These are phyloP conservation scores for Lactarius sanguifluus DNA, from an alignment of 768 basidiomycete genomes.

Conservation along the genomic window DNA sequence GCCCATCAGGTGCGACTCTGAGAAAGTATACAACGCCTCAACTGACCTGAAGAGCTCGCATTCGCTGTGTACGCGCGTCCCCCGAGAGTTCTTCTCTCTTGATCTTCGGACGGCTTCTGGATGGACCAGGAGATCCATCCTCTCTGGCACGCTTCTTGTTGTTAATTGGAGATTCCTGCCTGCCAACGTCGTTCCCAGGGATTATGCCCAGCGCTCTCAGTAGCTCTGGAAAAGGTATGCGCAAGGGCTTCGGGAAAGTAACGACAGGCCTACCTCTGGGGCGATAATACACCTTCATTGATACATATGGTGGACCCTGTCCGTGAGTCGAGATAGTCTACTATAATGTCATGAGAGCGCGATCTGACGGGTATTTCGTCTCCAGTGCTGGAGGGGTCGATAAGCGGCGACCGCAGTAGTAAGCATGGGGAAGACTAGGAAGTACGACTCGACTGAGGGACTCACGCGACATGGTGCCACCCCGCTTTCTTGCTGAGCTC, in stretches of 20 bases:
- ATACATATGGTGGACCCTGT: background rate
- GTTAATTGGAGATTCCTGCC: background rate
- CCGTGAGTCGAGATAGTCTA: background rate
- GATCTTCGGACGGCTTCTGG: background rate
- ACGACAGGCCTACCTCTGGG: background rate
- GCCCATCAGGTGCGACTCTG: background rate
- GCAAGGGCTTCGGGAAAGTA: background rate
- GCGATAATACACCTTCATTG: slow-evolving; percentile 10
- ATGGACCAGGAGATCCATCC: slow-evolving; percentile 9
- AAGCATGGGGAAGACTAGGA: background rate
- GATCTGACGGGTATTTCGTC: background rate
- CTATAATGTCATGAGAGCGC: background rate
- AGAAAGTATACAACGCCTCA: no score
- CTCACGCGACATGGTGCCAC: slow-evolving; percentile 13
- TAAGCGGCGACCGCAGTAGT: background rate
- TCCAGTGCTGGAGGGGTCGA: background rate
- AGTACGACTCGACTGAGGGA: background rate
- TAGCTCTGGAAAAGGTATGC: slow-evolving; percentile 8
- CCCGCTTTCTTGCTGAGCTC: slow-evolving; percentile 17
- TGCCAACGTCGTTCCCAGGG: background rate
- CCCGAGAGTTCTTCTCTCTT: slow-evolving; percentile 3
- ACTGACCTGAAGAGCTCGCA: slow-evolving; percentile 18
- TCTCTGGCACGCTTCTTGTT: slow-evolving; percentile 14
- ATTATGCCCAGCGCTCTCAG: slow-evolving; percentile 24
- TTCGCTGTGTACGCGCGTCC: background rate